Base-by-base conservation (phyloP, 768 basidiomycete genomes). In the Sarcodon aspratus region DNA sequence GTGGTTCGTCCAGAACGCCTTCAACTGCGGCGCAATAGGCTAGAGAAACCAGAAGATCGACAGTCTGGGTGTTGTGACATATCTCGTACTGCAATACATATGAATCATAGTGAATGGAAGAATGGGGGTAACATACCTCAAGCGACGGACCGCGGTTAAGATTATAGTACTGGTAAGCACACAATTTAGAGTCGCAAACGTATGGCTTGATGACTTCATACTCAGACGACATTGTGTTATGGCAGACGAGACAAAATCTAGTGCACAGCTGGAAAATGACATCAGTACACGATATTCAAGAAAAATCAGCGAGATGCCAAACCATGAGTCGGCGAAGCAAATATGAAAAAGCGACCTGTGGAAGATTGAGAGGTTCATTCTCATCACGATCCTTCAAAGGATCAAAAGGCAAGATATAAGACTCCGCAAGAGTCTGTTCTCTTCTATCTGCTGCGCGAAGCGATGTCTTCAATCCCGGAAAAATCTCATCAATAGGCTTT, bases 241-340 rank as follows among this genome's bases (percentile, higher is more conserved):
- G 82, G 62, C 85, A 85, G n/a, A 83, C 79, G n/a, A 82, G 69
- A 54, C 85, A 87, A 61, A 77, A 83, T 17, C 76, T 69, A 0
- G 79, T 76, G 54, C 81, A 85, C 17, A 85, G 68, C 79, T 83
- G 35, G 21, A 42, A n/a, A 17, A 46, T 6, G 40, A 33, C 36
- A 45, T 47, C 21, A 32, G 48, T 10, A 33, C 1, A 36, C 35
- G 36, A 43, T 32, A 46, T 38, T 12, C 18, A 34, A 45, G 17
- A 36, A 15, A 13, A 12, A 38, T 27, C 5, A 27, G 21, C 49
- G 11, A 44, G 9, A 33, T n/a, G 11, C 60, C 70, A 48, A 53
- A 81, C 81, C 50, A 75, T 70, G 36, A 85, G 65, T 12, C 84
- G 74, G 13, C 85, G 73, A 15, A 86, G 53, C 15, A 85, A 69